Evolutionary conservation across 495 filamentous ascomycete species (phyloP), one percentile per base, ranked within the genome.

Genomic region (Neurospora africana): DNA sequence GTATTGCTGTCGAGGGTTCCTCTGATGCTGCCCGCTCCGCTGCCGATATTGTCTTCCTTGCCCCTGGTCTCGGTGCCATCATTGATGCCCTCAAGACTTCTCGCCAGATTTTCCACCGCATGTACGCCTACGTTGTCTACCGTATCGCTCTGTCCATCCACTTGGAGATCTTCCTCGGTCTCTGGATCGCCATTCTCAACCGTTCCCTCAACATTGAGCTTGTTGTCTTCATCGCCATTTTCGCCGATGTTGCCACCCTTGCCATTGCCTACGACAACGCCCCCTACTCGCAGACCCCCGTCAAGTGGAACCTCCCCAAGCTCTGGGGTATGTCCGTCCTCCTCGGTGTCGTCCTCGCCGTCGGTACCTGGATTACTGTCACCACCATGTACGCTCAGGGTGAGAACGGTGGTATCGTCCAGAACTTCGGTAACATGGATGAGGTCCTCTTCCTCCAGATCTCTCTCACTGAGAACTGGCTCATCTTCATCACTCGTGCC

Each of bases 111-210:
- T 97, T 97, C 87, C 93, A 96, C 81, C 93, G 94, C 74, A 97
- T 97, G 94, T 94, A 97, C 84, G 91, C 94, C 44, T 97, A 97
- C 84, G 92, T 97, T 77, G 90, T 95, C 75, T 97, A 97, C 85
- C 93, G 94, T 86, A 97, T 97, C 77, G 94, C 93, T 21, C 83
- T 97, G 78, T 96, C 93, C 3, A 87, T 97, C 69, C 94, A 97
- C 78, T 85, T 97, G 79, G 91, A 93, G 82, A 89, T 95, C 78
- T 97, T 92, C 84, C 87, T 97, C 67, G 94, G 93, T 78, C 87
- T 95, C 67, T 95, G 93, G 92, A 97, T 97, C 76, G 90, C 90
- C 75, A 91, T 93, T 75, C 83, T 93, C 78, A 94, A 96, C 85
- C 87, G 91, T 72, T 91, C 87, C 68, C 85, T 97, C 72, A 93